These are phyloP conservation scores for Smallanthus sonchifolius DNA, from an alignment of 129 eudicot genomes.

Conservation along the genomic window DNA sequence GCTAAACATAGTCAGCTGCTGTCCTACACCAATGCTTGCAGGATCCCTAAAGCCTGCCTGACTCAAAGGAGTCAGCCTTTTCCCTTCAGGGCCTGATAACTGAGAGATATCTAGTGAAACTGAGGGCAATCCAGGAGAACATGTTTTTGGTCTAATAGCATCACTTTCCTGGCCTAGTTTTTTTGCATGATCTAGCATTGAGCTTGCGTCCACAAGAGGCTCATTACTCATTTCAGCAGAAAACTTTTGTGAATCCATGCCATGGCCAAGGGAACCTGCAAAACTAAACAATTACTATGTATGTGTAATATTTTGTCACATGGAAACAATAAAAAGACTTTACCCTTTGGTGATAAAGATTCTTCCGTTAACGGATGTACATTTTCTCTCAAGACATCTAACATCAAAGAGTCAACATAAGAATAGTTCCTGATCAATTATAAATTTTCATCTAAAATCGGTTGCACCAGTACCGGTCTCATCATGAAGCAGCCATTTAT, in stretches of 20 bases:
- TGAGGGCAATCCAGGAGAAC: conserved; percentile 6
- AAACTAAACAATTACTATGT: conserved; percentile 9
- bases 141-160: conserved; percentile 23
- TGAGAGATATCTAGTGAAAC: conserved; percentile 59
- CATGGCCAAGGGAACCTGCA: conserved; percentile 27
- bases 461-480: conserved; percentile 29
- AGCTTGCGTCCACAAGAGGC: conserved; percentile 14
- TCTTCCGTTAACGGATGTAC: conserved; percentile 15
- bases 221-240: conserved; percentile 22
- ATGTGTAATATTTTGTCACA: conserved; percentile 5
- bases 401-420: conserved; percentile 16
- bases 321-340: conserved; percentile 6
- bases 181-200: conserved; percentile 18
- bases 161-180: conserved; percentile 32
- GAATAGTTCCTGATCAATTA: conserved; percentile 5
- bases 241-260: conserved; percentile 28
- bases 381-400: conserved; percentile 15
- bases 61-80: conserved; percentile 80
- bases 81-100: conserved; percentile 82
- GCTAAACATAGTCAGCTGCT: conserved; percentile 87
- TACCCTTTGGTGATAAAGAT: conserved; percentile 31
- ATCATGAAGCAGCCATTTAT: conserved; percentile 52
- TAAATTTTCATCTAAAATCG: conserved; percentile 10
- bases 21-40: conserved; percentile 83
- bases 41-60: conserved; percentile 93